A percentile compares a stretch with the other conserved stretches of the same genome.
Conservation (phyloP, 2,329 filamentous ascomycete genomes). For the Botrytis hyacinthi region DNA sequence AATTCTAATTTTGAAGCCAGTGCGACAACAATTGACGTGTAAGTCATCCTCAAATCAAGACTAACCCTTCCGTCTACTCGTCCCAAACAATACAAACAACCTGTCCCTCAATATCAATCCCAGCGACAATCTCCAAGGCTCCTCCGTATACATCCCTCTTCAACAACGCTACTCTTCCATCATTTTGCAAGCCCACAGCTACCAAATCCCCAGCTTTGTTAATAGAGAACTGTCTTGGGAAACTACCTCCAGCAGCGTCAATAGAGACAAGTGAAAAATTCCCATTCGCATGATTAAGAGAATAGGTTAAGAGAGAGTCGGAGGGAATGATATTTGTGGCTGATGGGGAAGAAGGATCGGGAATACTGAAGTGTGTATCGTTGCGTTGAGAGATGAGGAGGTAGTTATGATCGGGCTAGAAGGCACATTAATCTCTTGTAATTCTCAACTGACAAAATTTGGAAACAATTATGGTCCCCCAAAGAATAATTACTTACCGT, state of each 20-base stretch:
- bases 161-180: constrained; percentile 43
- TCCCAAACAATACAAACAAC: constrained; percentile 36
- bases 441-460: neutral
- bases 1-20: no score
- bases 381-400: constrained; percentile 67
- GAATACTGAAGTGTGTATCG: constrained; percentile 53
- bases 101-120: constrained; percentile 29
- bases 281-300: constrained; percentile 49
- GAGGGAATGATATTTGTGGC: constrained; percentile 48
- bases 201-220: constrained; percentile 46
- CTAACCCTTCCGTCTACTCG: constrained; percentile 23
- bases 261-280: constrained; percentile 46
- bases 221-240: constrained; percentile 48
- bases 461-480: neutral
- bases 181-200: constrained; percentile 48
- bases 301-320: constrained; percentile 64
- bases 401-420: constrained; percentile 58
- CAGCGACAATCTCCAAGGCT: constrained; percentile 34
- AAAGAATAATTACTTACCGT: neutral
- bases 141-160: constrained; percentile 44
- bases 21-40: rapidly evolving
- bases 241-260: constrained; percentile 46
- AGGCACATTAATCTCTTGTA: neutral
- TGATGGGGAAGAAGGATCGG: constrained; percentile 47
- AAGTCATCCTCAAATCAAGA: neutral